Evolutionary conservation across 2,329 filamentous ascomycete species (phyloP), one percentile per base, ranked within the genome.

Genomic region (Pseudopyrenochaeta lycopersici): DNA sequence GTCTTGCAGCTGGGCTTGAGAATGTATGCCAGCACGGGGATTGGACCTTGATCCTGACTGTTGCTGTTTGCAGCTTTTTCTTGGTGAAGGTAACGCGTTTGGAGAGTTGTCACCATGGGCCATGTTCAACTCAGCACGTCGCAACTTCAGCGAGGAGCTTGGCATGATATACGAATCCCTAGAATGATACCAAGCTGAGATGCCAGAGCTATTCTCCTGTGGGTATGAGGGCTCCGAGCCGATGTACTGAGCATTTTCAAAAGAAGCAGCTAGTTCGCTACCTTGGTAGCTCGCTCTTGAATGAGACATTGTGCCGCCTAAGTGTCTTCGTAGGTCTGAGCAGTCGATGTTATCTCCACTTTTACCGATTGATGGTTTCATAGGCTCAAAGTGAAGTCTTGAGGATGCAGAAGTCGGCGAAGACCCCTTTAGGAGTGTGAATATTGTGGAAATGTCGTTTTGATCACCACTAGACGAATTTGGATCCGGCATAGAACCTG

Each of bases 211-310:
- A 21, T 27, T 60, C 11, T 43, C 20, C 15, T 64, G 54, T 9
- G 55, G 54, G 23, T 39, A 54, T 23, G 54, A 53, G 11, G 58
- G 48, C 10, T 48, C 52, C 12, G 60, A 58, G 31, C 17, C 38
- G 17, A 23, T 47, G 12, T 45, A 11, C 36, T 23, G 27, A 9
- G n/a, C 20, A 5, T 52, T 23, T 1, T 46, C 39, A 39, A 42
- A 12, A 3, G 40, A 44, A 4, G 45, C 15, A 2, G 15, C 9
- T 10, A 10, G 18, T 38, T 4, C 17, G 32, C 27, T 32, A 10
- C 23, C 47, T 14, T 35, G 29, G 10, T 33, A 21, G 7, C 9
- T 27, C 30, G 14, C 17, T 14, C 17, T 23, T 11, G 15, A 15
- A 38, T 7, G 35, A 12, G 35, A 17, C 17, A 41, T 31, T 2